Conservation (phyloP, 2,329 filamentous ascomycete species). For the Phyllosticta citriasiana region DNA sequence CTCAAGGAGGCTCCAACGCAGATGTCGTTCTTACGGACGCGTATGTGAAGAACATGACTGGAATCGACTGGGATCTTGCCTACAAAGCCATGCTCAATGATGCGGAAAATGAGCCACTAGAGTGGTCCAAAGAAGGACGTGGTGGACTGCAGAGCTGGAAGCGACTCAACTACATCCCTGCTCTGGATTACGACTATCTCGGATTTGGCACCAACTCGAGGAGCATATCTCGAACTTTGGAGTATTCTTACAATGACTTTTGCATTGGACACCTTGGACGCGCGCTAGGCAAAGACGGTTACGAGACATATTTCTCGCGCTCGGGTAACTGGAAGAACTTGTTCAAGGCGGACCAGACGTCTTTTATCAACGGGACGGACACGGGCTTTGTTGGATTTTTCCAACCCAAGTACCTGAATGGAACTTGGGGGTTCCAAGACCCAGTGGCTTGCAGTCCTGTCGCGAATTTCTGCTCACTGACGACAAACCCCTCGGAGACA, state of each 20-base stretch:
- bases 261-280: slow-evolving; percentile 54
- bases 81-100: slow-evolving; percentile 30
- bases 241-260: slow-evolving; percentile 37
- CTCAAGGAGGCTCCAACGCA: slow-evolving; percentile 67
- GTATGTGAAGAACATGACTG: slow-evolving; percentile 54
- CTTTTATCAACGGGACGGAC: slow-evolving; percentile 35
- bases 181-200: slow-evolving; percentile 31
- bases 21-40: slow-evolving; percentile 62
- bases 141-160: slow-evolving; percentile 30
- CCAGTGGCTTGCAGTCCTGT: slow-evolving; percentile 35
- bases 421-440: slow-evolving; percentile 58
- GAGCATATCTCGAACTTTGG: slow-evolving; percentile 32
- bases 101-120: slow-evolving; percentile 29
- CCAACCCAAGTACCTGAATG: slow-evolving; percentile 57
- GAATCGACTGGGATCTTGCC: slow-evolving; percentile 30
- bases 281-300: slow-evolving; percentile 44
- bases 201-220: slow-evolving; percentile 33
- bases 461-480: slow-evolving; percentile 22
- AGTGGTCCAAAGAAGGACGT: slow-evolving; percentile 29
- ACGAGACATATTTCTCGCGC: slow-evolving; percentile 46
- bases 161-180: slow-evolving; percentile 26
- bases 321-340: slow-evolving; percentile 60
- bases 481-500: slow-evolving; percentile 49
- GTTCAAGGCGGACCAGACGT: slow-evolving; percentile 36
- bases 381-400: slow-evolving; percentile 63